Evolutionary conservation across 331 rosid genomes (phyloP), one percentile per base, ranked within the genome.

Genomic region (Malus hybrid): DNA sequence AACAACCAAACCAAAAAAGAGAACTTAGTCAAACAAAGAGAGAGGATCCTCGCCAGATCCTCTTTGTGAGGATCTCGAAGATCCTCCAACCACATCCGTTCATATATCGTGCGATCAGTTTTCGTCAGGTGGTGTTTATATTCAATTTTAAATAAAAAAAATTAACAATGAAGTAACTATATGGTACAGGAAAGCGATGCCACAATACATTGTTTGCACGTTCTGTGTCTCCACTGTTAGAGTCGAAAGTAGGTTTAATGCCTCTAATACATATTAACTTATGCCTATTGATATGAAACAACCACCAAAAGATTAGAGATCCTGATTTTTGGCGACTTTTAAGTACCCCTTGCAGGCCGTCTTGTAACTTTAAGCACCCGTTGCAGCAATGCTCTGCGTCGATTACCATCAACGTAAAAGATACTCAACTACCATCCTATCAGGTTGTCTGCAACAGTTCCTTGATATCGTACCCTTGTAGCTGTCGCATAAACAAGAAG

Each of bases 401-500:
- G 46, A 39, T 39, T 39, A 70, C 29, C 29, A 46, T 71, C 32
- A 61, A 19, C 39, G 46, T 16, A 68, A 68, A 48, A 72, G 70
- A 60, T 56, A 75, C 63, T 64, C 30, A 28, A 24, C 68, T 77
- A 75, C 73, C 29, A 52, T 79, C 77, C 73, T 46, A 44, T 88
- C 89, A 88, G 76, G 75, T 88, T 79, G 91, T 30, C 87, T 91
- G 99, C 86, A 94, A 83, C 84, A 93, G 75, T 80, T 93, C 96
- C 87, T 90, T 93, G 87, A 93, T 90, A 82, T 93, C 95, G 63
- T 93, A 91, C 28, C 99, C 98, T 90, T 93, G 96, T 63, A 90
- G 87, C 98, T 94, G 79, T 57, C 66, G 78, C 18, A 78, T 71
- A 79, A 68, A 76, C 78, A 78, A 30, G 32, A 55, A 42, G 56